A percentile compares a stretch with the other conserved stretches of the same genome.
phyloP scores from a whole-genome alignment of 2,329 filamentous ascomycete genomes.

The Parasarocladium wereldwijsianum region DNA sequence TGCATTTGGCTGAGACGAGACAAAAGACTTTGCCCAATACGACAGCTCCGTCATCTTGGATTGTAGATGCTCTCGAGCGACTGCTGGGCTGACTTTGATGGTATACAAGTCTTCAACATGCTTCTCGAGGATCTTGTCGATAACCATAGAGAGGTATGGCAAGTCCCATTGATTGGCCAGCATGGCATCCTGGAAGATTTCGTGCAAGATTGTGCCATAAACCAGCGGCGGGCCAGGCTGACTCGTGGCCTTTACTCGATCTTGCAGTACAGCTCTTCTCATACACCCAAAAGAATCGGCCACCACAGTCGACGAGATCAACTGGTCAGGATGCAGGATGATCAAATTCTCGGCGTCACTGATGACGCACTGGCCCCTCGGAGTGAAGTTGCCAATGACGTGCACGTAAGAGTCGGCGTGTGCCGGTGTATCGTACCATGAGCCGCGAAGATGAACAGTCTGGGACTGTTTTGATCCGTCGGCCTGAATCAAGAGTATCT shows the following conservation, averaged over 20 bases:
- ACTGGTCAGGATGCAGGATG: slow-evolving; percentile 85
- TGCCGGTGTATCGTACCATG: slow-evolving; percentile 74
- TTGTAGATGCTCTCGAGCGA: slow-evolving; percentile 65
- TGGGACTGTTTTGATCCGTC: slow-evolving; percentile 54
- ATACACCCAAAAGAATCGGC: slow-evolving; percentile 93
- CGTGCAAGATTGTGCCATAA: slow-evolving; percentile 87
- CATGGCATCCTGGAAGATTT: slow-evolving; percentile 86
- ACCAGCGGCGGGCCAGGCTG: slow-evolving; percentile 68
- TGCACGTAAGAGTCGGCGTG: slow-evolving; percentile 67
- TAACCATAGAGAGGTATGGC: slow-evolving; percentile 48
- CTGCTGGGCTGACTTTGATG: slow-evolving; percentile 59
- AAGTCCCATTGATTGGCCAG: slow-evolving; percentile 70
- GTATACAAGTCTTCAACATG: slow-evolving; percentile 85
- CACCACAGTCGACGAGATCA: slow-evolving; percentile 87
- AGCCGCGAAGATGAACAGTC: slow-evolving; percentile 63
- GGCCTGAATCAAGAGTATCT: slow-evolving; percentile 72
- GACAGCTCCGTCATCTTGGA: slow-evolving; percentile 73
- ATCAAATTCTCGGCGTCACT: slow-evolving; percentile 74
- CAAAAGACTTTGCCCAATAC: slow-evolving; percentile 71
- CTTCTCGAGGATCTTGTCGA: slow-evolving; percentile 54
- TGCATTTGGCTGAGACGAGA: slow-evolving; percentile 53
- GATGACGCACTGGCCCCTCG: slow-evolving; percentile 59
- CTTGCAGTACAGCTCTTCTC: slow-evolving; percentile 82
- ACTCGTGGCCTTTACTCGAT: slow-evolving; percentile 82
- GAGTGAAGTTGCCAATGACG: slow-evolving; percentile 64